Evolutionary conservation across 139 green algal genomes (phyloP).

Genomic region (Dunaliella primolecta): DNA sequence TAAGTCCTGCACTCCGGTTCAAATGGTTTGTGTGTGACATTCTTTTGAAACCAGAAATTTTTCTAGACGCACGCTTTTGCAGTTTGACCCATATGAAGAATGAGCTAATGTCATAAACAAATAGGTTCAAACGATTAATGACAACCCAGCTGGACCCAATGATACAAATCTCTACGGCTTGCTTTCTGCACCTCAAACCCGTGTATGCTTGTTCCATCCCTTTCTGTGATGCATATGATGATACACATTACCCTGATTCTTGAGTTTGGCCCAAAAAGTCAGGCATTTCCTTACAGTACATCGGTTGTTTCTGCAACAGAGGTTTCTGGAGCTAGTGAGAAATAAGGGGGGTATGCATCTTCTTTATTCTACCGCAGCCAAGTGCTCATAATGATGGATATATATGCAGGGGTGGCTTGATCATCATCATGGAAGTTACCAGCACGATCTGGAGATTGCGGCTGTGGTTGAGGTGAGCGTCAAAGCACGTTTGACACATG

Average conservation of each 20-base stretch:
- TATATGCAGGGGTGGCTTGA: conserved; percentile 57
- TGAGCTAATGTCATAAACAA: neutral
- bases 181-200: too few species aligned
- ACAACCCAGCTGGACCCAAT: too few species aligned
- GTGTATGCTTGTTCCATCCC: too few species aligned
- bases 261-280: too few species aligned
- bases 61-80: neutral
- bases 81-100: neutral
- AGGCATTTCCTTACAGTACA: neutral
- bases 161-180: too few species aligned
- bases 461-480: conserved; percentile 25
- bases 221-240: neutral
- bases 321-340: too few species aligned
- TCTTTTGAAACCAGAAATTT: neutral
- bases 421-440: conserved; percentile 62
- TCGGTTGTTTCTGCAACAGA: neutral
- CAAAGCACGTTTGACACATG: neutral
- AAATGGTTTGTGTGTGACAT: neutral
- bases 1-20: neutral
- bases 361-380: too few species aligned
- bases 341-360: too few species aligned
- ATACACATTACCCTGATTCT: too few species aligned
- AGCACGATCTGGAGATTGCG: conserved; percentile 59
- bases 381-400: neutral
- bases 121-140: neutral